These are phyloP conservation scores for Boletus reticulatus DNA, from an alignment of 768 basidiomycete species.

Conservation along the genomic window DNA sequence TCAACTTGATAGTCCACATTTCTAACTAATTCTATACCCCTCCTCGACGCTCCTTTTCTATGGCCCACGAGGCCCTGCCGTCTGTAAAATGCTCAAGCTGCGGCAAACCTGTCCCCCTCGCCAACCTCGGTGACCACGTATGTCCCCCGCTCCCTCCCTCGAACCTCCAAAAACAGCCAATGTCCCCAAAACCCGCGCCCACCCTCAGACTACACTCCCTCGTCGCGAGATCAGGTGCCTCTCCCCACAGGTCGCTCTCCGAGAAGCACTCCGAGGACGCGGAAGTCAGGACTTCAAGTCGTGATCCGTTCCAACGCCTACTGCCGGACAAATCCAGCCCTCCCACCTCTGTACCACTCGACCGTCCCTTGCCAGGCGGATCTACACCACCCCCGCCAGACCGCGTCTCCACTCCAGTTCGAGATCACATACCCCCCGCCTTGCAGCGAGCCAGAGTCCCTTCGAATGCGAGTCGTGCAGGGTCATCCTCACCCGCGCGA, in stretches of 20 bases:
- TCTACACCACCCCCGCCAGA: constrained; percentile 10
- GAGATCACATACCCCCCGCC: constrained; percentile 12
- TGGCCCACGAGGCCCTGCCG: constrained; percentile 60
- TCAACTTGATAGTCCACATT: constrained; percentile 4
- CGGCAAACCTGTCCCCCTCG: constrained; percentile 63
- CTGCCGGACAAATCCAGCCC: constrained; percentile 22
- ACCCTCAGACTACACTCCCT: constrained; percentile 50
- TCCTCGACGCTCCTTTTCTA: constrained; percentile 20
- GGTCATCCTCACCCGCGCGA: constrained; percentile 8
- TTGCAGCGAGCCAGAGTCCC: constrained; percentile 20
- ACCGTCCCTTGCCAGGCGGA: constrained; percentile 1
- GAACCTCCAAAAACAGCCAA: constrained; percentile 29
- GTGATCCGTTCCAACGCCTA: constrained; percentile 28
- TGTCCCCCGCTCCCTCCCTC: constrained; percentile 48
- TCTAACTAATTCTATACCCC: constrained; percentile 27
- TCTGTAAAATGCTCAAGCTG: constrained; percentile 86
- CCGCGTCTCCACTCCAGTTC: constrained; percentile 15
- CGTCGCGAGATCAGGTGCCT: constrained; percentile 28
- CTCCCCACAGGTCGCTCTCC: constrained; percentile 3
- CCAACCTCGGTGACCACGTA: constrained; percentile 74
- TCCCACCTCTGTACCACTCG: neutral
- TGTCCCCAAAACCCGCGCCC: constrained; percentile 40
- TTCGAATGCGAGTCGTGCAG: constrained; percentile 12
- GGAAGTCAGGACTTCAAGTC: constrained; percentile 5
- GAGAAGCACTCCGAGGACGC: constrained; percentile 5